A percentile compares a stretch with the other conserved stretches of the same genome.
phyloP scores from a whole-genome alignment of 202 grass and related monocot genomes.

The Saccharum hybrid region DNA sequence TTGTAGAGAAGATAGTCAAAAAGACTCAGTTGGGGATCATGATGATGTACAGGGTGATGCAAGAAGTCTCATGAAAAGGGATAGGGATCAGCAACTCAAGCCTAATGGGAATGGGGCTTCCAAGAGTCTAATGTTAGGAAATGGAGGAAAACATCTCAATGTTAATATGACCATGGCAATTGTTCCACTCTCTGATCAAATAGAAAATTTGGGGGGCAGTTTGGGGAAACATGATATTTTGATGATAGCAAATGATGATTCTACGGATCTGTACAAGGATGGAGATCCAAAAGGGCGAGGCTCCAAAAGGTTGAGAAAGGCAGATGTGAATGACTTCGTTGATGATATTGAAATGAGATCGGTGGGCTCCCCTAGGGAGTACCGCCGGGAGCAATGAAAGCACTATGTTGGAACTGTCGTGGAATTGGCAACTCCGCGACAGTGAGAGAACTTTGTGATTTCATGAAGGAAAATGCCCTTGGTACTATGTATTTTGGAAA shows the following conservation, averaged over 20 bases:
- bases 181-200: not conserved
- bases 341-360: not conserved
- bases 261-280: not conserved
- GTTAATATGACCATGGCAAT: not conserved
- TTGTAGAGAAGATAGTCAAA: not conserved
- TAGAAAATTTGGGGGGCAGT: not conserved
- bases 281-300: not conserved
- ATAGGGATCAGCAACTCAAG: not conserved
- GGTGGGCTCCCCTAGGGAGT: too few species aligned
- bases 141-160: not conserved
- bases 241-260: not conserved
- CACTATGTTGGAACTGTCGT: not conserved
- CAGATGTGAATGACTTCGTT: fast-evolving
- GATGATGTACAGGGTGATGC: not conserved
- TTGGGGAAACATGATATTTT: not conserved
- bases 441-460: not conserved
- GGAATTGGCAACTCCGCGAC: not conserved
- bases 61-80: not conserved
- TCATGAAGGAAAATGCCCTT: not conserved
- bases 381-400: not conserved
- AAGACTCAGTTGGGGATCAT: not conserved
- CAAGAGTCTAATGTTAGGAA: not conserved
- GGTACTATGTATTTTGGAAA: not conserved
- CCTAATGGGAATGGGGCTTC: fast-evolving
- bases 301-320: not conserved